A percentile compares a stretch with the other conserved stretches of the same genome.
Conservation (phyloP, 345 rosid genomes). For the Arabidopsis thaliana region TAIR10.1 NC_003071.7:18150001-18150500, state of each 20-base stretch:
- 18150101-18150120: background rate
- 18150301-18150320: background rate
- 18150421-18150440: background rate
- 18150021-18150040: background rate
- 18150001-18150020: background rate
- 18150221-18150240: too few species aligned
- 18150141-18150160: background rate
- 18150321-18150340: slow-evolving; percentile 1
- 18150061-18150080: background rate
- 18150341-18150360: background rate
- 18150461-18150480: slow-evolving; percentile 8
- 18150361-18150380: background rate
- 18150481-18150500: background rate
- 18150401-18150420: background rate
- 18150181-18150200: background rate
- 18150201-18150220: too few species aligned
- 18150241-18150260: too few species aligned
- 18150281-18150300: background rate
- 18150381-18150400: background rate
- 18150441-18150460: background rate
- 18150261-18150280: too few species aligned
- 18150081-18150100: background rate
- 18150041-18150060: background rate
- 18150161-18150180: background rate
- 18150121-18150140: background rate